A percentile compares a stretch with the other conserved stretches of the same genome.
These are phyloP conservation scores for Sporothrix luriei DNA, from an alignment of 2,329 filamentous ascomycete species.

Conservation along the genomic window DNA sequence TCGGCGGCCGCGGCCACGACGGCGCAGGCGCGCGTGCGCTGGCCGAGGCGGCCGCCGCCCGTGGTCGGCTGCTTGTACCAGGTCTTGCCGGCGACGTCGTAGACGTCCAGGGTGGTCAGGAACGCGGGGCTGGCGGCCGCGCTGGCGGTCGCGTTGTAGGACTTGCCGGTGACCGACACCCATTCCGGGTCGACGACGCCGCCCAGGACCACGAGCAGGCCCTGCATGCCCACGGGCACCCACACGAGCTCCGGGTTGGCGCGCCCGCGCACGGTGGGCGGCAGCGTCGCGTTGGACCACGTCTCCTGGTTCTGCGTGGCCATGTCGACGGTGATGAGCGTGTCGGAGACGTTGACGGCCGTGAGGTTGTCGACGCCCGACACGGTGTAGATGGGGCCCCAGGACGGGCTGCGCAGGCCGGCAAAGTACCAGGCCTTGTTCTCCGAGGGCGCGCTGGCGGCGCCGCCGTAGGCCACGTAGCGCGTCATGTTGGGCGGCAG, in stretches of 20 bases:
- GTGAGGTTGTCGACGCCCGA: slow-evolving; percentile 42
- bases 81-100: slow-evolving; percentile 68
- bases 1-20: slow-evolving; percentile 73
- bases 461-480: slow-evolving; percentile 66
- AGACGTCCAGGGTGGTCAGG: slow-evolving; percentile 74
- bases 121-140: slow-evolving; percentile 69
- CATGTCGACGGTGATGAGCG: slow-evolving; percentile 65
- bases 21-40: slow-evolving; percentile 69
- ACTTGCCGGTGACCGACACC: slow-evolving; percentile 38
- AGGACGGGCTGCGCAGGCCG: slow-evolving; percentile 57
- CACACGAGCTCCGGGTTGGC: slow-evolving; percentile 69
- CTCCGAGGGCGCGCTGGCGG: slow-evolving; percentile 67
- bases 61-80: slow-evolving; percentile 76
- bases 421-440: slow-evolving; percentile 73
- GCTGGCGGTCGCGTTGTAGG: slow-evolving; percentile 44
- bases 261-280: slow-evolving; percentile 53
- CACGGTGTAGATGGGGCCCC: slow-evolving; percentile 52
- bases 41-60: slow-evolving; percentile 58
- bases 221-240: slow-evolving; percentile 75
- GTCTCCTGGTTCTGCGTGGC: slow-evolving; percentile 50
- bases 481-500: slow-evolving; percentile 56
- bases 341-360: slow-evolving; percentile 55
- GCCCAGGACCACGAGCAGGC: slow-evolving; percentile 75
- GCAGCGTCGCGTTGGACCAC: slow-evolving; percentile 63
- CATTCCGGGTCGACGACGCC: slow-evolving; percentile 68